Evolutionary conservation across 441 rosid species (phyloP), one percentile per base, ranked within the genome.

Genomic region (Croton setiger): DNA sequence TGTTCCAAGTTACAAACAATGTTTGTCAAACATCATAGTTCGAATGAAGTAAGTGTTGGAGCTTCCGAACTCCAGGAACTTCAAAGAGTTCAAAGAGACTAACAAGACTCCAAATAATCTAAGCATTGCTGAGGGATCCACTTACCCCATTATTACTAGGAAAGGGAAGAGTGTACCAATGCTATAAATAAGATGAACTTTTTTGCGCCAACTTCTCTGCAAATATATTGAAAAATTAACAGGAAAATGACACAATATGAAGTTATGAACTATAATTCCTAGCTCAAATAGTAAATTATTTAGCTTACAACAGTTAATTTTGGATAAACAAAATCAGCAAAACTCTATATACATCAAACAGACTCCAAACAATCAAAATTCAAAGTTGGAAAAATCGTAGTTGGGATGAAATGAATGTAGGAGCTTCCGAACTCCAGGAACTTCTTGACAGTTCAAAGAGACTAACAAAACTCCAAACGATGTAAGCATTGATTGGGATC

Each of bases 1-100:
- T n/a, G n/a, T n/a, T n/a, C n/a, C n/a, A n/a, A n/a, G n/a, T n/a
- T n/a, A n/a, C n/a, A n/a, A n/a, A n/a, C n/a, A n/a, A n/a, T n/a
- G n/a, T n/a, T n/a, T n/a, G n/a, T n/a, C n/a, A n/a, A n/a, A n/a
- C n/a, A 9, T 43, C 47, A 43, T 7, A 27, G 31, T 27, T 27
- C 31, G 31, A 2, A 27, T 27, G 31, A 27, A 27, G 31, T 27
- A 27, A 27, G 2, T 27, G 63, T 76, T 68, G 75, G 75, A 76
- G 79, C 35, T 45, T 45, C 49, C n/a, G 49, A 81, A 79, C 81
- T 76, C 85, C 77, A 62, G 75, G 83, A 80, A 77, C 82, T 63
- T 49, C 49, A 60, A 8, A 58, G 41, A 63, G 83, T 73, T 77
- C 77, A 78, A 33, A 72, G 77, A 80, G 80, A 80, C 77, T 78